A percentile compares a stretch with the other conserved stretches of the same genome.
phyloP scores from a whole-genome alignment of 805 yeast species.

The Starmerella vaccinii region DNA sequence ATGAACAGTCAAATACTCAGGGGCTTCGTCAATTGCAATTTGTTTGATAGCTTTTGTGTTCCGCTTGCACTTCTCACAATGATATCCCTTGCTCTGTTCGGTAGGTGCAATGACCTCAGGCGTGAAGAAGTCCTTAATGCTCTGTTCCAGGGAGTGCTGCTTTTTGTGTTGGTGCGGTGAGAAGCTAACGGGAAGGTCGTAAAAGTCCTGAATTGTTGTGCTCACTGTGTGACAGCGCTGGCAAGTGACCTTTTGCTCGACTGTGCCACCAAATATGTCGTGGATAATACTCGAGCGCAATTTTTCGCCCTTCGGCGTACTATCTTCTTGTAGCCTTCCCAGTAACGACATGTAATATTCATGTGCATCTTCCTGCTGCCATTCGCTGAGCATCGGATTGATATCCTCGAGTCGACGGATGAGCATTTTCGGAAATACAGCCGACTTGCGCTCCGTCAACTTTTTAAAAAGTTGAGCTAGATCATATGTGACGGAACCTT shows the following conservation, averaged over 20 bases:
- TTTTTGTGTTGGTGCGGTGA: slow-evolving; percentile 34
- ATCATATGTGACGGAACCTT: slow-evolving; percentile 27
- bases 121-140: slow-evolving; percentile 71
- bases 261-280: slow-evolving; percentile 87
- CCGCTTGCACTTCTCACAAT: slow-evolving; percentile 75
- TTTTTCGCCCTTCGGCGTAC: slow-evolving; percentile 82
- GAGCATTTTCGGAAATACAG: slow-evolving; percentile 65
- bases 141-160: slow-evolving; percentile 55
- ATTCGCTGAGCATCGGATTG: slow-evolving; percentile 91
- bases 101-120: slow-evolving; percentile 50
- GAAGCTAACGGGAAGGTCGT: slow-evolving; percentile 78
- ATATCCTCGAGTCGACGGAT: slow-evolving; percentile 67
- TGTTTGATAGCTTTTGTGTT: slow-evolving; percentile 69
- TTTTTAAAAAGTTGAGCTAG: slow-evolving; percentile 27
- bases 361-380: slow-evolving; percentile 98
- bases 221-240: slow-evolving; percentile 71
- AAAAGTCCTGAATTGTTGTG: slow-evolving; percentile 83
- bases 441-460: slow-evolving; percentile 32
- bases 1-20: slow-evolving; percentile 80
- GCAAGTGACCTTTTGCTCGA: slow-evolving; percentile 79
- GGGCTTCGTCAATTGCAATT: slow-evolving; percentile 65
- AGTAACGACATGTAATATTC: slow-evolving; percentile 91
- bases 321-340: slow-evolving; percentile 81
- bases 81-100: slow-evolving; percentile 41
- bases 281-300: slow-evolving; percentile 71